Conservation (phyloP, 2,329 filamentous ascomycete genomes). For the Trichocomaceae sp. region DNA sequence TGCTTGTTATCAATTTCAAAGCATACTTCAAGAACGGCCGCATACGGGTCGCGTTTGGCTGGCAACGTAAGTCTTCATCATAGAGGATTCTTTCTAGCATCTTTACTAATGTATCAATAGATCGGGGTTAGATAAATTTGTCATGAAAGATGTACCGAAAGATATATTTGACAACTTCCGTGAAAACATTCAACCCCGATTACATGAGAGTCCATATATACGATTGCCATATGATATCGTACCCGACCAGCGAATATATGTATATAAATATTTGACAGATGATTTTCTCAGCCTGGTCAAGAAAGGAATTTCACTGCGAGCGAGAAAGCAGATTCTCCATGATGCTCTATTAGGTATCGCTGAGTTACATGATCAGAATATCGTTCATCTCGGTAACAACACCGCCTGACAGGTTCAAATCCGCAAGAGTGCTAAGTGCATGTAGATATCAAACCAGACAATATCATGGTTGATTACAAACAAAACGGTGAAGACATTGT, state of each 20-base stretch:
- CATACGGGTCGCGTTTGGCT: not conserved
- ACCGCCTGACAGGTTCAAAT: too few species aligned
- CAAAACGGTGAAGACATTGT: not conserved
- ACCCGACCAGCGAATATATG: not conserved
- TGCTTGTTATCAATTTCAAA: too few species aligned
- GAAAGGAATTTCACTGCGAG: not conserved
- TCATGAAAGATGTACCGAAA: not conserved
- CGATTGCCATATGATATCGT: not conserved
- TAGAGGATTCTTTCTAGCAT: not conserved
- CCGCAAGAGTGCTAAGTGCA: too few species aligned
- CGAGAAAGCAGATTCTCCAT: not conserved
- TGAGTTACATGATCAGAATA: not conserved
- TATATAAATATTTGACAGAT: not conserved
- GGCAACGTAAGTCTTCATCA: not conserved
- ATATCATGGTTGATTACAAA: not conserved
- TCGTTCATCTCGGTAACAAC: not conserved
- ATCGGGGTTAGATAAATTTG: not conserved
- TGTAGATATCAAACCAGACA: conserved; percentile 2
- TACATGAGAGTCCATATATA: not conserved
- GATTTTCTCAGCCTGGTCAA: not conserved
- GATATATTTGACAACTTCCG: not conserved
- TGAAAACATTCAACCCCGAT: not conserved
- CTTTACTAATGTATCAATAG: not conserved
- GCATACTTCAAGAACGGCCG: not conserved
- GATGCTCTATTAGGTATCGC: not conserved